These are phyloP conservation scores for Tolypocladium endophyticum DNA, from an alignment of 2,329 filamentous ascomycete species.

Conservation along the genomic window DNA sequence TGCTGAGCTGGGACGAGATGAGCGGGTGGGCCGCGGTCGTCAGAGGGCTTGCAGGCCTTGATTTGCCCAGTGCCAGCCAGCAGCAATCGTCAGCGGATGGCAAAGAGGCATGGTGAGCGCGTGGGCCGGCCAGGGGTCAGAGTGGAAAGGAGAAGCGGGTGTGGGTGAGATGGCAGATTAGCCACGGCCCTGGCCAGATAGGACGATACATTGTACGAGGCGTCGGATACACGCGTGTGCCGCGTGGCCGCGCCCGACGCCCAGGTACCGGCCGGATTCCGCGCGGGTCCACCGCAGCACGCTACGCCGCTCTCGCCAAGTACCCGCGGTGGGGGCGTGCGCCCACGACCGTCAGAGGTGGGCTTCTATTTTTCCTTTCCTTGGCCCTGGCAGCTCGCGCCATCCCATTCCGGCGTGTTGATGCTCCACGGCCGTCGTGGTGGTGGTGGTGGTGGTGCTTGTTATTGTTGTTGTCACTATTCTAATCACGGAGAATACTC, in stretches of 20 bases:
- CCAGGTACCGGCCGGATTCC: neutral
- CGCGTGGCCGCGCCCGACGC: neutral
- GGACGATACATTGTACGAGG: neutral
- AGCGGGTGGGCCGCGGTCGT: neutral
- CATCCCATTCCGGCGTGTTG: neutral
- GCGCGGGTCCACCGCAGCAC: neutral
- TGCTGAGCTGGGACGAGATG: neutral
- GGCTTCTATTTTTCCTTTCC: neutral
- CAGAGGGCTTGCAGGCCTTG: neutral
- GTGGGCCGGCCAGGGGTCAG: constrained; percentile 8
- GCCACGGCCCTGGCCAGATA: neutral
- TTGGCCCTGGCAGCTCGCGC: neutral
- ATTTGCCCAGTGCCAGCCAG: neutral
- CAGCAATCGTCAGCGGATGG: neutral
- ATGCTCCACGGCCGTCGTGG: neutral
- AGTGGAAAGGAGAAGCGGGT: constrained; percentile 8
- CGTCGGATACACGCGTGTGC: neutral
- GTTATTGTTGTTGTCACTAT: neutral
- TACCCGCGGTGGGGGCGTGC: neutral
- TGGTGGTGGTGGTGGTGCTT: neutral
- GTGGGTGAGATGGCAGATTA: constrained; percentile 1
- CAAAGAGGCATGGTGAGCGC: constrained; percentile 5
- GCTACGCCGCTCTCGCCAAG: neutral
- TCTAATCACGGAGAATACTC: neutral
- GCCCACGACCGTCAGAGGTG: neutral